These are phyloP conservation scores for Arxiozyma heterogenica DNA, from an alignment of 1,139 yeast genomes.

Conservation along the genomic window DNA sequence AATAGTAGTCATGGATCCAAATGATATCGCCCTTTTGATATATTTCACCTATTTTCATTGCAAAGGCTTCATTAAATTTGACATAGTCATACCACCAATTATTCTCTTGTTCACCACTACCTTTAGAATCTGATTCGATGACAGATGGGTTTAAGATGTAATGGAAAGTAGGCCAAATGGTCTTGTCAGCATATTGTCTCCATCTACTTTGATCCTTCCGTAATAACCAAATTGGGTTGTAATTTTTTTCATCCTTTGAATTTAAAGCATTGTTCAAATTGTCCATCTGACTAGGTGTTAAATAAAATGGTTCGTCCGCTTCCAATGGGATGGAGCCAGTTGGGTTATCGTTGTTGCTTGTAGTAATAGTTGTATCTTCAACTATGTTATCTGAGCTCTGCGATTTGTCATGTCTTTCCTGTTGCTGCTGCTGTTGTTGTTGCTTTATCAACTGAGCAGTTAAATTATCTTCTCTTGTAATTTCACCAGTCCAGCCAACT, in stretches of 20 bases:
- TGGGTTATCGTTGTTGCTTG: neutral
- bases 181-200: constrained; percentile 83
- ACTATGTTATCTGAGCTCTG: neutral
- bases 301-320: constrained; percentile 46
- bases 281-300: constrained; percentile 48
- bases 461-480: constrained; percentile 26
- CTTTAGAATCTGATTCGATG: constrained; percentile 2
- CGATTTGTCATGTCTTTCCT: neutral
- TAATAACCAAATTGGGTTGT: constrained; percentile 82
- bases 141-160: constrained; percentile 65
- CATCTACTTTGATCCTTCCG: constrained; percentile 64
- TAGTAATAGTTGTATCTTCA: neutral
- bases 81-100: constrained; percentile 91
- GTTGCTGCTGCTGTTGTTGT: neutral
- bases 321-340: neutral
- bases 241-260: constrained; percentile 38
- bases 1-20: constrained; percentile 91
- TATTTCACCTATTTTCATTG: constrained; percentile 60
- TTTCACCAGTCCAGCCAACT: constrained; percentile 95
- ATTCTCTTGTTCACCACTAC: constrained; percentile 38
- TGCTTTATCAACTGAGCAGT: constrained; percentile 1
- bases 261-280: constrained; percentile 21
- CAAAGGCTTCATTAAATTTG: constrained; percentile 81
- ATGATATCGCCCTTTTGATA: constrained; percentile 87
- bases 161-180: constrained; percentile 91